A percentile compares a stretch with the other conserved stretches of the same genome.
phyloP scores from a whole-genome alignment of 2,329 filamentous ascomycete species.

The Exophiala oligosperma region DNA sequence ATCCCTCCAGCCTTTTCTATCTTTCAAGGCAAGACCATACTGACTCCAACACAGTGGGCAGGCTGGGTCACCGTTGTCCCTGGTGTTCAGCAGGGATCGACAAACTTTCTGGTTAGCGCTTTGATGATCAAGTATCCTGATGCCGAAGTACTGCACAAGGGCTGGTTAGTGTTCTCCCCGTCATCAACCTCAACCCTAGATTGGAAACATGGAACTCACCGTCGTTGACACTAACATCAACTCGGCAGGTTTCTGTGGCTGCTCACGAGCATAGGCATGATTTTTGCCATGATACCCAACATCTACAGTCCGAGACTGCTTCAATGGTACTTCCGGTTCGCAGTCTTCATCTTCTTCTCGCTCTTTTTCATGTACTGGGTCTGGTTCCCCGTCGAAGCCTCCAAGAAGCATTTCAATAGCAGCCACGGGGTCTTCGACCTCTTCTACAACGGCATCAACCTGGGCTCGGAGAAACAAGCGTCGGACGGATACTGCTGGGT shows the following conservation, averaged over 20 bases:
- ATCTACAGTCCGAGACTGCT: conserved; percentile 37
- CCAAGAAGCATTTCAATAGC: conserved; percentile 37
- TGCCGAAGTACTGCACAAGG: conserved; percentile 34
- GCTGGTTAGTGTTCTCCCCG: conserved; percentile 30
- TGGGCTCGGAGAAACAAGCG: conserved; percentile 35
- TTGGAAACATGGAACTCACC: no score
- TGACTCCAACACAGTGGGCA: conserved; percentile 28
- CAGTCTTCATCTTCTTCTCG: conserved; percentile 38
- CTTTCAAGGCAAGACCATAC: neutral
- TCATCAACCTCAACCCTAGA: neutral
- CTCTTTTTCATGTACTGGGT: conserved; percentile 41
- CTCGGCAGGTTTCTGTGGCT: conserved; percentile 35
- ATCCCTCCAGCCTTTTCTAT: neutral
- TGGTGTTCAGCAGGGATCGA: conserved; percentile 42
- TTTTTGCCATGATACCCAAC: conserved; percentile 40
- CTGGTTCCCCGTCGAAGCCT: conserved; percentile 41
- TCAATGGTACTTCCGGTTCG: conserved; percentile 41
- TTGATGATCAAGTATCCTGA: conserved; percentile 41
- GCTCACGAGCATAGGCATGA: conserved; percentile 38
- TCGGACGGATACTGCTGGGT: conserved; percentile 41
- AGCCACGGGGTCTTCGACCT: conserved; percentile 35
- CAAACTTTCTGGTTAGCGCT: conserved; percentile 43
- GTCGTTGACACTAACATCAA: no score
- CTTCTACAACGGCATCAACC: conserved; percentile 44
- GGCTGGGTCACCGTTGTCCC: conserved; percentile 41